phyloP scores from a whole-genome alignment of 805 yeast genomes.

The Candida palmyrensis region DNA sequence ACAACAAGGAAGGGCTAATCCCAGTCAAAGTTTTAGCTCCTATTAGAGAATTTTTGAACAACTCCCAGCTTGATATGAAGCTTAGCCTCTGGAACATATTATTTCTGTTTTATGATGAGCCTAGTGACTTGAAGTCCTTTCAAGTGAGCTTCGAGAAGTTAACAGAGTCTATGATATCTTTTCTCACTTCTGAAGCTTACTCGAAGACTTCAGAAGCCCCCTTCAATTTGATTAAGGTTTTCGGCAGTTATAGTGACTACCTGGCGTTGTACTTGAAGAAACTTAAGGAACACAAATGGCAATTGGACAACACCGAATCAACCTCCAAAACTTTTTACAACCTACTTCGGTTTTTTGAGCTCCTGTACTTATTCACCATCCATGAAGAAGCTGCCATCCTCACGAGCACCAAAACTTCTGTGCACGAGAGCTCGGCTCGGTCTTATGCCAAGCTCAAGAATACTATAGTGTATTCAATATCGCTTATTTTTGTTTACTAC shows the following conservation, averaged over 20 bases:
- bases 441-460: slow-evolving; percentile 45
- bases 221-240: slow-evolving; percentile 38
- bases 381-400: slow-evolving; percentile 47
- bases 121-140: slow-evolving; percentile 24
- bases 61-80: slow-evolving; percentile 61
- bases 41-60: slow-evolving; percentile 55
- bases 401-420: slow-evolving; percentile 33
- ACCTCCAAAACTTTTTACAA: slow-evolving; percentile 11
- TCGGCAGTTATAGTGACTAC: slow-evolving; percentile 53
- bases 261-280: slow-evolving; percentile 30
- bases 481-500: slow-evolving; percentile 36
- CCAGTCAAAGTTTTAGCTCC: too few species aligned
- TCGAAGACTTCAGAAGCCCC: too few species aligned
- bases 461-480: slow-evolving; percentile 32
- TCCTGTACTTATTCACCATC: slow-evolving; percentile 45
- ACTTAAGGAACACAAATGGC: slow-evolving; percentile 30
- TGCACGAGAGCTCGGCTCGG: slow-evolving; percentile 36
- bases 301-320: slow-evolving; percentile 8
- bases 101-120: slow-evolving; percentile 46
- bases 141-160: slow-evolving; percentile 49
- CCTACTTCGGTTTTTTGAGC: slow-evolving; percentile 28
- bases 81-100: slow-evolving; percentile 74
- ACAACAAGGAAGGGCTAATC: too few species aligned
- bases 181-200: slow-evolving; percentile 11
- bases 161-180: slow-evolving; percentile 39